Percentiles rank a stretch among this genome's conserved stretches.
Evolutionary conservation across 139 green algal genomes (phyloP).

Genomic region (Micromonas pusilla): DNA sequence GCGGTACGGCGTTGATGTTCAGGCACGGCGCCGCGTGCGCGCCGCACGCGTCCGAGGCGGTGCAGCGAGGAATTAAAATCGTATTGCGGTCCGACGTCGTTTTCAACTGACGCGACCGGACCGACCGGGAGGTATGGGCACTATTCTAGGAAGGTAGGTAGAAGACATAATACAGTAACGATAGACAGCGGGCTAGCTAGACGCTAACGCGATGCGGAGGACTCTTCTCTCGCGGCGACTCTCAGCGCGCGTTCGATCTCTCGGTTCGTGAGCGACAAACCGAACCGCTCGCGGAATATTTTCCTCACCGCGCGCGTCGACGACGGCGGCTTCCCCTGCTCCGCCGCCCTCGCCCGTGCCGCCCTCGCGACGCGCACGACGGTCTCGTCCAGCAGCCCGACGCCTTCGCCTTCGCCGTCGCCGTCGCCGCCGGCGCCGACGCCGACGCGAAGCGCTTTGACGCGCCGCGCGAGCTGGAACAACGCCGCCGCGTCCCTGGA

Average conservation of each 20-base stretch:
- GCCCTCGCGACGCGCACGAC: too few relatives aligned
- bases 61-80: not conserved
- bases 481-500: not conserved
- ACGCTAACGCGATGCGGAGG: not conserved
- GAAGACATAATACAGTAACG: too few relatives aligned
- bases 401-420: not conserved
- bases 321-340: not conserved
- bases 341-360: not conserved
- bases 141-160: too few relatives aligned
- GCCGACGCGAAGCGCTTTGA: not conserved
- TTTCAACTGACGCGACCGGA: too few relatives aligned
- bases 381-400: not conserved
- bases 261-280: conserved; percentile 13
- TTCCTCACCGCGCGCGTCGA: not conserved
- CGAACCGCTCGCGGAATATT: not conserved
- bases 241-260: conserved; percentile 3
- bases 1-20: not conserved
- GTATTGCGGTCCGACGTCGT: not conserved
- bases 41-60: not conserved
- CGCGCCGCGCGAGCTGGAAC: conserved; percentile 5
- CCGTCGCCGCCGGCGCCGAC: not conserved
- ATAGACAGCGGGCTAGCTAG: too few relatives aligned
- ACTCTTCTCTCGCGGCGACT: too few relatives aligned
- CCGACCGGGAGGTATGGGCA: too few relatives aligned
- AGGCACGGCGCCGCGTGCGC: not conserved